These are phyloP conservation scores for Alternaria infectoria DNA, from an alignment of 2,329 filamentous ascomycete genomes.

Conservation along the genomic window DNA sequence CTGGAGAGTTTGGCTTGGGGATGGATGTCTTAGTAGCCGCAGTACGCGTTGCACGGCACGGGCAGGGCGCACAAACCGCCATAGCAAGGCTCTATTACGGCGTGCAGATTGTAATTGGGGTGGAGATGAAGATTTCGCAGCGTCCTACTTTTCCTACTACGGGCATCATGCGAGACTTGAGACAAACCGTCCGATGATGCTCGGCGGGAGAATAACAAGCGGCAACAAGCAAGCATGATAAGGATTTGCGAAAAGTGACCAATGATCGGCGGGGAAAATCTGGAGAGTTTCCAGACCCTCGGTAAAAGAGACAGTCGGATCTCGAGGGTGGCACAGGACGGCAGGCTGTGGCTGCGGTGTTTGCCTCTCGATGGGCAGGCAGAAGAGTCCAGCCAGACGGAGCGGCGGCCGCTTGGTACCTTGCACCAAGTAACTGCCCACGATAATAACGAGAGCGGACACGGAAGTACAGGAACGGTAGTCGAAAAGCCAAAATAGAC, in stretches of 20 bases:
- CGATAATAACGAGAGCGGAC: constrained; percentile 39
- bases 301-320: constrained; percentile 28
- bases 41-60: constrained; percentile 32
- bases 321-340: constrained; percentile 32
- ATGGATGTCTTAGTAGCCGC: constrained; percentile 33
- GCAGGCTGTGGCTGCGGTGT: constrained; percentile 38
- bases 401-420: constrained; percentile 29
- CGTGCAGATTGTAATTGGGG: not conserved
- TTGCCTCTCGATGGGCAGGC: constrained; percentile 31
- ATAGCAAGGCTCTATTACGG: constrained; percentile 5
- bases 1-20: constrained; percentile 22
- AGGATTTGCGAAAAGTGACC: constrained; percentile 9
- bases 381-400: constrained; percentile 31
- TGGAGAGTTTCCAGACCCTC: constrained; percentile 18
- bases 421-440: constrained; percentile 34
- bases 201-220: constrained; percentile 7
- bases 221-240: constrained; percentile 13
- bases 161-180: constrained; percentile 24
- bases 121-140: constrained; percentile 13
- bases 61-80: constrained; percentile 30
- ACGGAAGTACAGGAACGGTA: constrained; percentile 31
- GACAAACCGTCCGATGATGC: constrained; percentile 22
- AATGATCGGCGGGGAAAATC: constrained; percentile 21
- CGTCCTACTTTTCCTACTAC: constrained; percentile 20
- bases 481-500: constrained; percentile 21